Evolutionary conservation across 2,329 filamentous ascomycete genomes (phyloP).

Genomic region (Sclerotinia spermophila): DNA sequence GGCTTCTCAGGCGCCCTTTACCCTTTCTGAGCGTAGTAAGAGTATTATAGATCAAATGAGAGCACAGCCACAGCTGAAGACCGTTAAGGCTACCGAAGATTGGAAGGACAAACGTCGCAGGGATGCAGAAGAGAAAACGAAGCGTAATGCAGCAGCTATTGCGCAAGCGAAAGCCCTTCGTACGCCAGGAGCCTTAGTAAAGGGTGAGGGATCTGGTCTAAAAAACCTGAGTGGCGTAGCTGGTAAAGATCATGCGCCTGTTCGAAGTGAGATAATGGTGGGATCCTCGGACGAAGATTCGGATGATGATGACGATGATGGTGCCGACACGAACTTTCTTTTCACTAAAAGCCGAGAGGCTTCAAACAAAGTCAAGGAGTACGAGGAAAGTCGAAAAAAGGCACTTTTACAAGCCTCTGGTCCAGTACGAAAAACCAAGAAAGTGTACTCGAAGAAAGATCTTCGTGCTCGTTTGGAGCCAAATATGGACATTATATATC

Average conservation of each 20-base stretch:
- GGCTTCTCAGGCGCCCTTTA: neutral
- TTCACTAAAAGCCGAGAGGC: conserved; percentile 44
- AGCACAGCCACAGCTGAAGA: conserved; percentile 20
- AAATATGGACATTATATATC: conserved; percentile 79
- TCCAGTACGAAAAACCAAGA: conserved; percentile 80
- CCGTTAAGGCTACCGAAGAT: conserved; percentile 39
- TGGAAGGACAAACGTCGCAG: conserved; percentile 72
- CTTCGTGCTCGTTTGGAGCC: conserved; percentile 90
- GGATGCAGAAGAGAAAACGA: conserved; percentile 71
- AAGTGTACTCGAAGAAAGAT: conserved; percentile 81
- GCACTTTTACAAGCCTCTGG: conserved; percentile 54
- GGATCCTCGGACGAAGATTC: conserved; percentile 70
- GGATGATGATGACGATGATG: conserved; percentile 59
- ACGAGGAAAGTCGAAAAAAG: conserved; percentile 45
- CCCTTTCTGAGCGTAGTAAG: conserved; percentile 17
- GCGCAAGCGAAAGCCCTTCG: conserved; percentile 63
- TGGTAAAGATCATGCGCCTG: conserved; percentile 73
- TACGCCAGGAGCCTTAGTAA: conserved; percentile 52
- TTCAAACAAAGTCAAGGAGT: conserved; percentile 40
- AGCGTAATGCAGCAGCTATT: conserved; percentile 67
- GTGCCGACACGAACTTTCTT: conserved; percentile 40
- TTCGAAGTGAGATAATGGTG: conserved; percentile 87
- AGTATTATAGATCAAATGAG: conserved; percentile 31
- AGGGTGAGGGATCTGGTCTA: conserved; percentile 75
- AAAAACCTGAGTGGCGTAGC: conserved; percentile 65